Evolutionary conservation across 225 moss, liverwort and hornwort species (phyloP), one percentile per base, ranked within the genome.

Genomic region (Bryoerythrophyllum caledonicum): DNA sequence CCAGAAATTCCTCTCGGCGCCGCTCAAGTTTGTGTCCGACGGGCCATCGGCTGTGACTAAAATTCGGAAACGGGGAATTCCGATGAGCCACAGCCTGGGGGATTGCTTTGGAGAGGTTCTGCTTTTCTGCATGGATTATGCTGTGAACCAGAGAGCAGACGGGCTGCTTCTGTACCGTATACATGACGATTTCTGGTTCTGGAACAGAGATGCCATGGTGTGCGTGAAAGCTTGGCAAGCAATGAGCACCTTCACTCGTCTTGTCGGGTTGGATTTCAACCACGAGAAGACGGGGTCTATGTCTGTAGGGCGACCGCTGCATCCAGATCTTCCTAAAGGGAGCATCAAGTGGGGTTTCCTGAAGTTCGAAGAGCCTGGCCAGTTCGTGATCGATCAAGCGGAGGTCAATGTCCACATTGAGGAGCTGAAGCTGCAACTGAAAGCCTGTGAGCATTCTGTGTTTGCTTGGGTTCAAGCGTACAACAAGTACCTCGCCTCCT

Each of bases 51-150:
- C 43, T 26, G 28, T 68, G 10, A 16, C 82, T 2, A 61, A 68
- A 10, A 15, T 64, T 16, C 62, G 82, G 8, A 69, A 70, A 60
- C 67, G 82, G 10, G 82, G 82, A 5, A 55, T 71, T 61, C 78
- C 78, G 9, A 69, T 64, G 35, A 54, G 63, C 43, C 82, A 82
- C 43, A 74, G 68, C 38, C 51, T 82, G 66, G 65, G 82, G 13
- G 78, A 78, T 25, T 49, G 74, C 7, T 78, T 82, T 20, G 82
- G 73, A 10, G 82, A 78, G 60, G 74, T 82, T 14, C 52, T 82
- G 52, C 73, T 82, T 1, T 82, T 82, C 78, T 78, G 78, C 51
- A 78, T 78, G 78, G 82, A 82, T 63, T 82, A 67, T 55, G 71
- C 73, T 49, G 82, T 82, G 4, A 82, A 82, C 23, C 78, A 82